Evolutionary conservation across 2,329 filamentous ascomycete genomes (phyloP).

Genomic region (Lasiodiplodia citricola): DNA sequence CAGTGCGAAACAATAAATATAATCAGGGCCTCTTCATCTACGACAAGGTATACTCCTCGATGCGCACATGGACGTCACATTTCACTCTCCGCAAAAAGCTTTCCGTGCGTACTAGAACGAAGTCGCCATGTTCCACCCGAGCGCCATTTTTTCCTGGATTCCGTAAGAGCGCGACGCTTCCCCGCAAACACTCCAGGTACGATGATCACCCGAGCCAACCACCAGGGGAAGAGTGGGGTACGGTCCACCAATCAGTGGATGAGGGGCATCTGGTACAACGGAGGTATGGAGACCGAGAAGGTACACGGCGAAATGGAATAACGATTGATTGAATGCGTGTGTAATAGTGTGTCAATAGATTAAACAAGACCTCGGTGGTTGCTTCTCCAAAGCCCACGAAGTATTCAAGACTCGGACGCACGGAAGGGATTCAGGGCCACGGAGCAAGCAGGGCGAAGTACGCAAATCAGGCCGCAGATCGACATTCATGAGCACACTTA

Average conservation of each 20-base stretch:
- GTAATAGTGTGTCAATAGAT: neutral
- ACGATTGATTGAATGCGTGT: neutral
- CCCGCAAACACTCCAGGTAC: slow-evolving; percentile 13
- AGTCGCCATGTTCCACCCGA: neutral
- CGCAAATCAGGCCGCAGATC: neutral
- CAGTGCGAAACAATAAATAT: neutral
- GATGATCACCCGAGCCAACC: slow-evolving; percentile 20
- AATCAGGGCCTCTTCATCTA: neutral
- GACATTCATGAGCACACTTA: neutral
- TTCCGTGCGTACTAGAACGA: neutral
- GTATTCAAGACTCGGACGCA: neutral
- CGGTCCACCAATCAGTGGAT: slow-evolving; percentile 1
- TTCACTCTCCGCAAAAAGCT: neutral
- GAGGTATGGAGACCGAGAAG: neutral
- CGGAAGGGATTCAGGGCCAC: neutral
- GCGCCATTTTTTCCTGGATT: neutral
- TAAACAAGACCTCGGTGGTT: neutral
- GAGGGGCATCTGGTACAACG: neutral
- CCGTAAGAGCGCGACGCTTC: slow-evolving; percentile 4
- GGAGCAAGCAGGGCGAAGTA: neutral
- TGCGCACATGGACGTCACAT: neutral
- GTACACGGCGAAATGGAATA: neutral
- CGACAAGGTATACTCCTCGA: neutral
- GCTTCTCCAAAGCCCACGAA: neutral
- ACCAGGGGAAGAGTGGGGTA: neutral